A percentile compares a stretch with the other conserved stretches of the same genome.
Evolutionary conservation across 75 land plant species (phyloP).

Genomic region (Azolla pinnata): DNA sequence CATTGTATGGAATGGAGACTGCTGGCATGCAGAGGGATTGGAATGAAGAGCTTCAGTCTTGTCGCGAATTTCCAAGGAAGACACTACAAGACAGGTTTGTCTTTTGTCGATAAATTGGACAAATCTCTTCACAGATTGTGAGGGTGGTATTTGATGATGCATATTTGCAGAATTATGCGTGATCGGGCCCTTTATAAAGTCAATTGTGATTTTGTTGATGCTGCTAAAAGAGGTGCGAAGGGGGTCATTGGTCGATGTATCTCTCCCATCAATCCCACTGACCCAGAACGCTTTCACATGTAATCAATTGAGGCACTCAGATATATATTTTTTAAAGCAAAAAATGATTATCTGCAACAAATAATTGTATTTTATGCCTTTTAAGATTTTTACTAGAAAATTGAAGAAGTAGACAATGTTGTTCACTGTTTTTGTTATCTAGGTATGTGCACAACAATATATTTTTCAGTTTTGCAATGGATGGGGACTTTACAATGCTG

Average conservation of each 20-base stretch:
- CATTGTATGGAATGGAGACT: conserved; percentile 83
- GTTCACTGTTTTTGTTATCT: conserved; percentile 8
- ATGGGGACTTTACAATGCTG: conserved; percentile 74
- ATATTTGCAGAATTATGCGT: conserved; percentile 77
- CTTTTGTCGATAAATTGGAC: neutral
- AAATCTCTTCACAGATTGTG: neutral
- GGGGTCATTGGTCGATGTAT: conserved; percentile 95
- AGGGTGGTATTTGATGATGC: too few relatives aligned
- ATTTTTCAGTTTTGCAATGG: conserved; percentile 98
- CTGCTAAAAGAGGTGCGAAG: conserved; percentile 83
- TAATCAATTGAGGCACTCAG: conserved; percentile 32
- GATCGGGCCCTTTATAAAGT: conserved; percentile 97
- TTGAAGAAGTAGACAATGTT: too few relatives aligned
- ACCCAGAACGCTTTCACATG: conserved; percentile 99
- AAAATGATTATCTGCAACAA: neutral
- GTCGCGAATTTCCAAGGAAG: conserved; percentile 82
- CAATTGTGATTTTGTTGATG: conserved; percentile 97
- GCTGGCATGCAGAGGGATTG: conserved; percentile 98
- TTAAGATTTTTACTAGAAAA: neutral
- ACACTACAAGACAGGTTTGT: conserved; percentile 77
- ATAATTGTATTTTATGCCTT: neutral
- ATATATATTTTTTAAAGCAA: neutral
- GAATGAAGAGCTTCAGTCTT: conserved; percentile 98
- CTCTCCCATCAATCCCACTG: conserved; percentile 97
- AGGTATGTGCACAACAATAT: conserved; percentile 99